These are phyloP conservation scores for Skeletonema grethae DNA, from an alignment of 108 stramenopile species.

Conservation along the genomic window DNA sequence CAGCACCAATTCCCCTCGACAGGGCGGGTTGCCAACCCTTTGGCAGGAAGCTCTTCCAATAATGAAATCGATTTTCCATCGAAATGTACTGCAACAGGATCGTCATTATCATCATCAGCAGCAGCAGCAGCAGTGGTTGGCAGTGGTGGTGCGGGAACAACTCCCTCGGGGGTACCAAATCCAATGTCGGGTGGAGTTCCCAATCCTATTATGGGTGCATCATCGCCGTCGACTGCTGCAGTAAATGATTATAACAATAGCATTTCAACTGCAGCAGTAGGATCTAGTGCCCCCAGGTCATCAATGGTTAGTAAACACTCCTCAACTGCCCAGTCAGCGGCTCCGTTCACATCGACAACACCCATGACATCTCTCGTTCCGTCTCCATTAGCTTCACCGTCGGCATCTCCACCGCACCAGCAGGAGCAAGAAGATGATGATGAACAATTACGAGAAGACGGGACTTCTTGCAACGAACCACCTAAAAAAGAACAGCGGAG, in stretches of 20 bases:
- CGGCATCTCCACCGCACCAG: not conserved
- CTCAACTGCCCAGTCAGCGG: too few relatives aligned
- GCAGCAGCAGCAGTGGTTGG: not conserved
- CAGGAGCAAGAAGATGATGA: not conserved
- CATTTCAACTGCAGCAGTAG: not conserved
- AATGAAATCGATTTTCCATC: not conserved
- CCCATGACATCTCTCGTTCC: not conserved
- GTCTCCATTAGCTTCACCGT: not conserved
- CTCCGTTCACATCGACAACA: not conserved
- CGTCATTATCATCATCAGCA: not conserved
- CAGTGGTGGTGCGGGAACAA: not conserved
- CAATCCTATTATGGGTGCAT: slow-evolving; percentile 1
- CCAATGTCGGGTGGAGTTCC: slow-evolving; percentile 7
- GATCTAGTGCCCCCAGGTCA: not conserved
- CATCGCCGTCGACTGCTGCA: not conserved
- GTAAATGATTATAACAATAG: too few relatives aligned
- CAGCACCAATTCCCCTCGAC: not conserved
- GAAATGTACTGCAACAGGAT: not conserved
- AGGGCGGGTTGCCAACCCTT: not conserved
- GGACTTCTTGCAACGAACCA: not conserved
- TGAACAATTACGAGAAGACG: not conserved
- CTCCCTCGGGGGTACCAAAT: not conserved
- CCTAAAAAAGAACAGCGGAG: not conserved
- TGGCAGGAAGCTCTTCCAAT: not conserved
- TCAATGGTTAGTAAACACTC: not conserved